Conservation (phyloP, 2,329 filamentous ascomycete genomes). For the Pezicula carpinea region DNA sequence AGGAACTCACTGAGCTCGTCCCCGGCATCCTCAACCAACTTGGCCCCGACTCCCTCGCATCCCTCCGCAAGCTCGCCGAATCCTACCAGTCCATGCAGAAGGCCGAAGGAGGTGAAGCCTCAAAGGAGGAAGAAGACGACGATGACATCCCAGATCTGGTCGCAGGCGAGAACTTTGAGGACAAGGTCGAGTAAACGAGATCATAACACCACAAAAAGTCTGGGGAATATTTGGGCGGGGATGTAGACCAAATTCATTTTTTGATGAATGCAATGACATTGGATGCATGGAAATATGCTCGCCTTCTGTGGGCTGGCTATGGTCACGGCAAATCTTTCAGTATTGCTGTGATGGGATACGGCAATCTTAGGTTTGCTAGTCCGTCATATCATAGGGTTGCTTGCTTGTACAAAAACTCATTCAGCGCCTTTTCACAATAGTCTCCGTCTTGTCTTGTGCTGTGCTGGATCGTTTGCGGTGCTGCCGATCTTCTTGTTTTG, state of each 20-base stretch:
- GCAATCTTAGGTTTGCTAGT: conserved; percentile 16
- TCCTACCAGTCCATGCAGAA: conserved; percentile 99
- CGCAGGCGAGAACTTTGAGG: conserved; percentile 96
- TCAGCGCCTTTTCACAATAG: conserved; percentile 17
- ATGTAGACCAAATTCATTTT: neutral
- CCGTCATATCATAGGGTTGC: conserved; percentile 24
- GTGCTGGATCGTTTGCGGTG: too few species aligned
- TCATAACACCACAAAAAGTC: neutral
- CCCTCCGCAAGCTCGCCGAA: conserved; percentile 96
- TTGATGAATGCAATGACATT: neutral
- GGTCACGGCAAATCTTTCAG: conserved; percentile 4
- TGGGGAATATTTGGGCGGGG: conserved; percentile 8
- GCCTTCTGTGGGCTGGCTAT: conserved; percentile 11
- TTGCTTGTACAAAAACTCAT: conserved; percentile 28
- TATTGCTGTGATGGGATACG: conserved; percentile 10
- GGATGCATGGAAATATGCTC: neutral
- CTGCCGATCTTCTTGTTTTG: too few species aligned
- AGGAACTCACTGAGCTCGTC: conserved; percentile 99
- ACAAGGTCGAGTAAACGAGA: conserved; percentile 55
- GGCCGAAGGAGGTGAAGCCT: conserved; percentile 72
- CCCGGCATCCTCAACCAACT: conserved; percentile 99
- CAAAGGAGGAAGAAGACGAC: conserved; percentile 69
- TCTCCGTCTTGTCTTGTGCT: too few species aligned
- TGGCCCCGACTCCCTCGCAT: conserved; percentile 94
- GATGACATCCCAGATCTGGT: conserved; percentile 98